Evolutionary conservation across 2,329 filamentous ascomycete species (phyloP).

Genomic region (Aotearoamyces nothofagi): DNA sequence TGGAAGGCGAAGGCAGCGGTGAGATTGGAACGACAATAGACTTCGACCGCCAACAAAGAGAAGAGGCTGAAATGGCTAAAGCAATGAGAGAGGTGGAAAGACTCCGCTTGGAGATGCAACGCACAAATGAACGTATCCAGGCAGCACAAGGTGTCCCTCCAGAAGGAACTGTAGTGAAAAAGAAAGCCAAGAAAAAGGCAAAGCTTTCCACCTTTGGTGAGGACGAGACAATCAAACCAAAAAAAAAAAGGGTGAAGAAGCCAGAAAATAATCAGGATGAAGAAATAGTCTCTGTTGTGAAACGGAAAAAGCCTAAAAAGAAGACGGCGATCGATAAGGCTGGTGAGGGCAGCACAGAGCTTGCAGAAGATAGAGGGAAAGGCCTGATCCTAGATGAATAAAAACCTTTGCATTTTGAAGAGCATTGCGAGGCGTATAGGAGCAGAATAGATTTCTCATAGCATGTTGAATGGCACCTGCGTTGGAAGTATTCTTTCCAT

Average conservation of each 20-base stretch:
- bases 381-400: no score
- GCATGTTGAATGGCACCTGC: no score
- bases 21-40: constrained; percentile 29
- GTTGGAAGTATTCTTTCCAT: no score
- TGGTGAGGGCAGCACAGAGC: no score
- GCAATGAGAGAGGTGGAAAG: constrained; percentile 83
- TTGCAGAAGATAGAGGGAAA: no score
- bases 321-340: constrained; percentile 14
- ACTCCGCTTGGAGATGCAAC: constrained; percentile 76
- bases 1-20: constrained; percentile 35
- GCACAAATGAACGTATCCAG: constrained; percentile 60
- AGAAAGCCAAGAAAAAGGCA: constrained; percentile 46
- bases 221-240: constrained; percentile 12
- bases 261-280: background rate
- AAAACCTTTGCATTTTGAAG: no score
- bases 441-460: no score
- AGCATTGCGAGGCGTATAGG: no score
- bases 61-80: constrained; percentile 77
- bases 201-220: constrained; percentile 9
- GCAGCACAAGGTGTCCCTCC: constrained; percentile 51
- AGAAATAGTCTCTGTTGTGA: constrained; percentile 14
- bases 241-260: constrained; percentile 8
- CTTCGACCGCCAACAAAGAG: constrained; percentile 51
- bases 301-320: constrained; percentile 35
- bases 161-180: constrained; percentile 48